These are phyloP conservation scores for Talaromyces sp. DNA, from an alignment of 2,329 filamentous ascomycete species.

Conservation along the genomic window DNA sequence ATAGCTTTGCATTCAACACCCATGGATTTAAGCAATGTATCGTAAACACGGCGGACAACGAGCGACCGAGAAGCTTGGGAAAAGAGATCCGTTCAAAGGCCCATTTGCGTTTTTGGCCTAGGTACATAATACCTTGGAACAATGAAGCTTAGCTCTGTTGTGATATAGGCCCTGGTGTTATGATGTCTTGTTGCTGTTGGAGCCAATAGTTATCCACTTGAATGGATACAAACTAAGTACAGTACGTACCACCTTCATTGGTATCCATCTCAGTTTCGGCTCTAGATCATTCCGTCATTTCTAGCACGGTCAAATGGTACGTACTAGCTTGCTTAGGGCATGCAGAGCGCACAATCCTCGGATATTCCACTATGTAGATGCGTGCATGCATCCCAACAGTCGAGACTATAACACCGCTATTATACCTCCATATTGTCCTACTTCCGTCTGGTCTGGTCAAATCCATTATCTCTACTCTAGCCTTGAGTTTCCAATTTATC, in stretches of 20 bases:
- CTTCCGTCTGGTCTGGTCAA: not conserved
- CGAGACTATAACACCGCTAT: not conserved
- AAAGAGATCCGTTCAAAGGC: not conserved
- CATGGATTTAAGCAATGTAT: not conserved
- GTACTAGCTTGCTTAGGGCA: not conserved
- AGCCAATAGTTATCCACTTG: not conserved
- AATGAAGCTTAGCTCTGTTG: not conserved
- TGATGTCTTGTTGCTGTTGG: not conserved
- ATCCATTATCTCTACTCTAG: not conserved
- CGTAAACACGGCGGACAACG: not conserved
- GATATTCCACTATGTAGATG: not conserved
- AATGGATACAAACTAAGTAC: not conserved
- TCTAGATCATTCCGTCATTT: not conserved
- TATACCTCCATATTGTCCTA: not conserved
- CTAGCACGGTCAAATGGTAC: not conserved
- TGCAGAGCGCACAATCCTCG: not conserved
- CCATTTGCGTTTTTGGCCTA: not conserved
- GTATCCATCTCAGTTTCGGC: not conserved
- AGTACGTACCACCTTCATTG: not conserved
- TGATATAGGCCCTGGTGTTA: not conserved
- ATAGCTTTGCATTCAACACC: not conserved
- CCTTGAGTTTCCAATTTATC: not conserved
- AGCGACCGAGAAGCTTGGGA: not conserved
- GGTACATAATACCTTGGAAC: not conserved
- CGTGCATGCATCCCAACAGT: not conserved